Conservation (phyloP, 257 asterid species). For the Thymus quinquecostatus region DNA sequence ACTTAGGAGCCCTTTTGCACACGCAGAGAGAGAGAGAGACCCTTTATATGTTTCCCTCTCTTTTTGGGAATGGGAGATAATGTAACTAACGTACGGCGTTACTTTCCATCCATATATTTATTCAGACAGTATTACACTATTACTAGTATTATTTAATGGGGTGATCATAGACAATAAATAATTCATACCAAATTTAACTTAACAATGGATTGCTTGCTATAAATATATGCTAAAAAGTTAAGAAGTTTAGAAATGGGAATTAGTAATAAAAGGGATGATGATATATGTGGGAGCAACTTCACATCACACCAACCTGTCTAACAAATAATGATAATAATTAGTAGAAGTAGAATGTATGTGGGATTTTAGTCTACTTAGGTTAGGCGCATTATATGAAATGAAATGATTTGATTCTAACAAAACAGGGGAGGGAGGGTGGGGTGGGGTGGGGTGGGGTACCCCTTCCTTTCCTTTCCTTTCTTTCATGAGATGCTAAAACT, state of each 20-base stretch:
- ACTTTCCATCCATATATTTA: too few species aligned
- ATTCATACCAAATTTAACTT: too few species aligned
- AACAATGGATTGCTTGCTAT: too few species aligned
- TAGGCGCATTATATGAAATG: neutral
- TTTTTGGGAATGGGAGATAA: too few species aligned
- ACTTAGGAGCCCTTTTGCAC: neutral
- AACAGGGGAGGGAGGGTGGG: constrained; percentile 8
- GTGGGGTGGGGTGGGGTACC: constrained; percentile 6
- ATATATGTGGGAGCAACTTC: neutral
- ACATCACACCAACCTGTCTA: neutral
- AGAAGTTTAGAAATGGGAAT: neutral
- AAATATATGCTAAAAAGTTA: too few species aligned
- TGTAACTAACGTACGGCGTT: too few species aligned
- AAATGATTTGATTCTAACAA: neutral
- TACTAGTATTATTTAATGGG: too few species aligned
- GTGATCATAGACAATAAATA: too few species aligned
- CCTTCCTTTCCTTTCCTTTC: neutral
- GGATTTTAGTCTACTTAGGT: neutral
- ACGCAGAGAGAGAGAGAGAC: neutral
- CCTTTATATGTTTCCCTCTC: too few species aligned
- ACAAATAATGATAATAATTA: constrained; percentile 11
- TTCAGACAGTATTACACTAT: too few species aligned
- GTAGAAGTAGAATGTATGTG: neutral
- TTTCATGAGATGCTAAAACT: constrained; percentile 27
- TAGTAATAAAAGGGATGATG: too few species aligned